Evolutionary conservation across 345 rosid genomes (phyloP).

Genomic region (Rhizophora apiculata): DNA sequence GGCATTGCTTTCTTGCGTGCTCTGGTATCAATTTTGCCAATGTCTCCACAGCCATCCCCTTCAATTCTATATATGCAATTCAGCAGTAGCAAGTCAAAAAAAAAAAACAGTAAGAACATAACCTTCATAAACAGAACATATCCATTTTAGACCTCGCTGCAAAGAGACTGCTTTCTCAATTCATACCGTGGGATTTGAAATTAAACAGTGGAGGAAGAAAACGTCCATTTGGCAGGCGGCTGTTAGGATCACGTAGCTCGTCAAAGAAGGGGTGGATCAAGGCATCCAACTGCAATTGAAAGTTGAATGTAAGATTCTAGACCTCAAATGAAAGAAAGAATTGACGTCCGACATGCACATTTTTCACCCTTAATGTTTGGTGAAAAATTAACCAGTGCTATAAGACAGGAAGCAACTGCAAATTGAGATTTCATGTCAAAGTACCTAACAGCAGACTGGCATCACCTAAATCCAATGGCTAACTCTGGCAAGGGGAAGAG

Average conservation of each 20-base stretch:
- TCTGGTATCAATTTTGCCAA: constrained; percentile 31
- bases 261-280: constrained; percentile 93
- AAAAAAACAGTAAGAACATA: not conserved
- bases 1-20: constrained; percentile 32
- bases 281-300: constrained; percentile 62
- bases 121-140: not conserved
- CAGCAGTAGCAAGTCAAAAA: not conserved
- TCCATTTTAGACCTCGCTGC: not conserved
- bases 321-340: not conserved
- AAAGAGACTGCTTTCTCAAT: not conserved
- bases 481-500: no score
- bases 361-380: not conserved
- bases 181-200: constrained; percentile 77
- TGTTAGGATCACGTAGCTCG: constrained; percentile 75
- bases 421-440: no score
- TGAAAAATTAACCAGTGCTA: no score
- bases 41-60: constrained; percentile 23
- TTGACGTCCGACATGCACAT: not conserved
- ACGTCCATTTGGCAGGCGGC: constrained; percentile 82
- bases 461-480: no score
- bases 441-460: no score
- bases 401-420: no score
- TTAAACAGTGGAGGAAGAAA: constrained; percentile 86
- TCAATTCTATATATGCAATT: constrained; percentile 19
- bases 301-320: not conserved